Conservation (phyloP, 306 rosid genomes). For the Lathyrus sativus region DNA sequence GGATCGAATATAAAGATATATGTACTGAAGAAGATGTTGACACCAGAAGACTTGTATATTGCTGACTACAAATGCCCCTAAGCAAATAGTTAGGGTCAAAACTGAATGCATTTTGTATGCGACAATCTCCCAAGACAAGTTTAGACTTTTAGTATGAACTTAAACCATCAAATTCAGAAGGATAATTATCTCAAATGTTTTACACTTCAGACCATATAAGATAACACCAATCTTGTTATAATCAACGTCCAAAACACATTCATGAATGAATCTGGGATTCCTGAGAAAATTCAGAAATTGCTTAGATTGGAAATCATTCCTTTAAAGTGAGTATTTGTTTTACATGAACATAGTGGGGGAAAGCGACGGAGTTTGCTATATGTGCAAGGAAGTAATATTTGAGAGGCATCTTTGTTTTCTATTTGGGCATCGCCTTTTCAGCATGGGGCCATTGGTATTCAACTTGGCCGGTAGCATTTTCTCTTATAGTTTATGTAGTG, state of each 20-base stretch:
- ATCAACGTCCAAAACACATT: slow-evolving; percentile 1
- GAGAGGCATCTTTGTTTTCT: neutral
- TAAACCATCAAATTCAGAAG: slow-evolving; percentile 24
- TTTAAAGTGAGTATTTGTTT: neutral
- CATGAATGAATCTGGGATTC: slow-evolving; percentile 14
- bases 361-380: neutral
- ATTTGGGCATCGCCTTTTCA: neutral
- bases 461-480: neutral
- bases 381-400: neutral
- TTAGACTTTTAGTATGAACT: slow-evolving; percentile 11
- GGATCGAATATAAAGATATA: slow-evolving; percentile 12
- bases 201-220: slow-evolving; percentile 6
- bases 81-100: slow-evolving; percentile 19
- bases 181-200: slow-evolving; percentile 16
- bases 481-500: neutral
- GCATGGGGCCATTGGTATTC: neutral
- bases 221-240: neutral
- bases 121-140: slow-evolving; percentile 11
- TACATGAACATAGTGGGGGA: neutral
- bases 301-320: too few species aligned
- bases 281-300: slow-evolving; percentile 22
- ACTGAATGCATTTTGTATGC: slow-evolving; percentile 19
- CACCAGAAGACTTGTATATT: slow-evolving; percentile 12
- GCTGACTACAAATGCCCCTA: neutral
- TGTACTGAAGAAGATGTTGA: slow-evolving; percentile 20